phyloP scores from a whole-genome alignment of 2,329 filamentous ascomycete species.

The Biscogniauxia marginata region DNA sequence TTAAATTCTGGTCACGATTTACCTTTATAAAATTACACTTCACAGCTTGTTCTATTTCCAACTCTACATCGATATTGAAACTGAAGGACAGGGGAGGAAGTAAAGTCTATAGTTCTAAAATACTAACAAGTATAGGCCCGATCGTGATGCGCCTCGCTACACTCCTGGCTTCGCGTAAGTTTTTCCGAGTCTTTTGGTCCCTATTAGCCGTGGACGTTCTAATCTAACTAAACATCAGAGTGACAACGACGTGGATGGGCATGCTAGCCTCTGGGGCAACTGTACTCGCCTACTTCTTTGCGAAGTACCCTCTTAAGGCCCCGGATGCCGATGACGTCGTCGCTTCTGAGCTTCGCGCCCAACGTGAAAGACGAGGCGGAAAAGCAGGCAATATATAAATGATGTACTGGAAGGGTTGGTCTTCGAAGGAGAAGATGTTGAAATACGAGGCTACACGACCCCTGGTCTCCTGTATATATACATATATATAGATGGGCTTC shows the following conservation, averaged over 20 bases:
- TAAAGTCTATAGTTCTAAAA: not conserved
- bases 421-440: too few relatives aligned
- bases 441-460: too few relatives aligned
- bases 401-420: too few relatives aligned
- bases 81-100: not conserved
- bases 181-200: not conserved
- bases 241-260: conserved; percentile 10
- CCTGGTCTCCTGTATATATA: too few relatives aligned
- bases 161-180: conserved; percentile 8
- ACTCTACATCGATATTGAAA: not conserved
- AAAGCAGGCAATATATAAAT: not conserved
- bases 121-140: conserved; percentile 8
- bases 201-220: not conserved
- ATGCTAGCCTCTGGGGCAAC: conserved; percentile 9
- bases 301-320: conserved; percentile 10
- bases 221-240: conserved; percentile 7
- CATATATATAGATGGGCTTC: too few relatives aligned
- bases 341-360: conserved; percentile 4
- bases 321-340: conserved; percentile 1
- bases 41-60: not conserved
- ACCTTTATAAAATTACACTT: too few relatives aligned
- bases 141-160: conserved; percentile 8
- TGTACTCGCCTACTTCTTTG: conserved; percentile 15
- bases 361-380: conserved; percentile 1
- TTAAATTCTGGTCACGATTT: too few relatives aligned